A percentile compares a stretch with the other conserved stretches of the same genome.
Conservation (phyloP, 345 rosid species). For the Camelina laxa region DNA sequence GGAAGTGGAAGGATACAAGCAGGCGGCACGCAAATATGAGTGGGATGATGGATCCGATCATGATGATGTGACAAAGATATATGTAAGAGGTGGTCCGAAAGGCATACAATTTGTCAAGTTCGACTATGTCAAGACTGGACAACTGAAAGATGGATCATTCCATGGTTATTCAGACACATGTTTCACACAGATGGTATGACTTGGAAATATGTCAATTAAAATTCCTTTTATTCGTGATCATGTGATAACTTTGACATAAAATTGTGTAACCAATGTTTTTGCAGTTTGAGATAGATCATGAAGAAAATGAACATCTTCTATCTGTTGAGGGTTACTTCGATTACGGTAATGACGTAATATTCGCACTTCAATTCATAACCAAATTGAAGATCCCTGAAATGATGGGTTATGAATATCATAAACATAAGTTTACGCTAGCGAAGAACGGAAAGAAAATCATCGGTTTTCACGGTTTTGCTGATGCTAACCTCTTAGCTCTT, state of each 20-base stretch:
- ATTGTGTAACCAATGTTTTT: neutral
- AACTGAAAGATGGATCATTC: neutral
- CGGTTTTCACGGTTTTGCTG: neutral
- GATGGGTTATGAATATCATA: neutral
- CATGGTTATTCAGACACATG: neutral
- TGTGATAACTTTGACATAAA: neutral
- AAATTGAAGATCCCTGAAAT: neutral
- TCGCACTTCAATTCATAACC: neutral
- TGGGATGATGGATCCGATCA: slow-evolving; percentile 23
- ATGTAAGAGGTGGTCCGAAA: neutral
- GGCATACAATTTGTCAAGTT: neutral
- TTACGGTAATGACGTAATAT: fast-evolving
- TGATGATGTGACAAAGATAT: slow-evolving; percentile 12
- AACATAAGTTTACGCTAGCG: neutral
- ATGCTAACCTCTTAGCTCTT: neutral
- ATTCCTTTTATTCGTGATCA: neutral
- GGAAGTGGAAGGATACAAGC: neutral
- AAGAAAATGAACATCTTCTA: neutral
- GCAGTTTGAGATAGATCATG: slow-evolving; percentile 11
- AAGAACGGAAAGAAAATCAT: neutral
- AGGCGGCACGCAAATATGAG: neutral
- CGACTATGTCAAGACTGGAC: neutral
- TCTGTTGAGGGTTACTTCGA: neutral
- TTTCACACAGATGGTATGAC: neutral
- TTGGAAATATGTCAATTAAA: neutral